phyloP scores from a whole-genome alignment of 2,329 filamentous ascomycete species.

The Pezicula rhizophila region DNA sequence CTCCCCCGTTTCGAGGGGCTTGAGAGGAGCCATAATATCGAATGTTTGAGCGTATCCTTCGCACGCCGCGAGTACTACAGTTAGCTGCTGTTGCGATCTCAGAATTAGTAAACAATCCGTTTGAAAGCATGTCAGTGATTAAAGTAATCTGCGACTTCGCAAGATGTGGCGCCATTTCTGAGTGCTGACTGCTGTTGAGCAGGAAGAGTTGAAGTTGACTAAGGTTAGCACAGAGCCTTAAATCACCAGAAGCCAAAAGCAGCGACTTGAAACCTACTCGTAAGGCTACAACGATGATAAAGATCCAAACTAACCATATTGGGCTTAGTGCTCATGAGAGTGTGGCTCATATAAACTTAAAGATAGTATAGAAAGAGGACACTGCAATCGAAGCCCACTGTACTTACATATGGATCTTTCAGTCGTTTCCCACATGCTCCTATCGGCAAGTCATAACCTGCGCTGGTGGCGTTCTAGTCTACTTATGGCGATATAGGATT shows the following conservation, averaged over 20 bases:
- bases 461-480: too few species aligned
- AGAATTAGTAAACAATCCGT: neutral
- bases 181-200: too few species aligned
- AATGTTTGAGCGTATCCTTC: neutral
- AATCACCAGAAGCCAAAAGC: neutral
- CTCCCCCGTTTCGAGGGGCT: conserved; percentile 17
- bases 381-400: conserved; percentile 3
- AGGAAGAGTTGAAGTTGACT: too few species aligned
- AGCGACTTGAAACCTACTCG: conserved; percentile 1
- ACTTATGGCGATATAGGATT: too few species aligned
- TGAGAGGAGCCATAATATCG: neutral
- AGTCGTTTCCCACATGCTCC: too few species aligned
- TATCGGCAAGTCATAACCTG: too few species aligned
- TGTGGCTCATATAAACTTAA: conserved; percentile 3
- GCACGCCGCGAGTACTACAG: neutral
- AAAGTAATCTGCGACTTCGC: too few species aligned
- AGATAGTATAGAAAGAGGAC: conserved; percentile 4
- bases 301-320: conserved; percentile 2
- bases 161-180: too few species aligned
- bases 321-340: conserved; percentile 1
- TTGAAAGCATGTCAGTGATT: too few species aligned
- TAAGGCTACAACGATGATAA: conserved; percentile 2
- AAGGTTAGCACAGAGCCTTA: too few species aligned
- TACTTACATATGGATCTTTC: too few species aligned
- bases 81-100: neutral